Percentiles rank a stretch among this genome's conserved stretches.
These are phyloP conservation scores for Poronia punctata DNA, from an alignment of 495 filamentous ascomycete species.

Conservation along the genomic window DNA sequence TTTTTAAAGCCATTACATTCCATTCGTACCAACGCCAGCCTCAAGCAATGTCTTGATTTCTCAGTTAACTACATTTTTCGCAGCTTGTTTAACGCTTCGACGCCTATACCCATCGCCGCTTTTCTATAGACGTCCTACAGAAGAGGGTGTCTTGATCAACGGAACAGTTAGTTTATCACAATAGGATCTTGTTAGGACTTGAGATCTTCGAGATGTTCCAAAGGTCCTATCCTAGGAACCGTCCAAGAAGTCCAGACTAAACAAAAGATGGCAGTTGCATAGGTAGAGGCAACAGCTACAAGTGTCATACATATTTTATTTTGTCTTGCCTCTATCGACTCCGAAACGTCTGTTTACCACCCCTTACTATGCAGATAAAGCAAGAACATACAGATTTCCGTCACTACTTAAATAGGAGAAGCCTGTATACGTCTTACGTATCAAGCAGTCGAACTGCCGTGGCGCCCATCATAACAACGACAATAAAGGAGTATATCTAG, in stretches of 20 bases:
- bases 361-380: slow-evolving; percentile 10
- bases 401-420: slow-evolving; percentile 8
- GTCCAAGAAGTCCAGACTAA: slow-evolving; percentile 2
- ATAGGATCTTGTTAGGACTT: slow-evolving; percentile 2
- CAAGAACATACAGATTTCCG: not conserved
- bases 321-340: slow-evolving; percentile 4
- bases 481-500: slow-evolving; percentile 3
- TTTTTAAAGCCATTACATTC: too few relatives aligned
- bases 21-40: too few relatives aligned
- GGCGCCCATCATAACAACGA: slow-evolving; percentile 1
- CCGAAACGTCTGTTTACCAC: slow-evolving; percentile 8
- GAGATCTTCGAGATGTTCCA: slow-evolving; percentile 5
- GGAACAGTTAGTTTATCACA: slow-evolving; percentile 15
- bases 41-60: too few relatives aligned
- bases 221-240: slow-evolving; percentile 2
- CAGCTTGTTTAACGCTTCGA: too few relatives aligned
- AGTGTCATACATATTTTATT: slow-evolving; percentile 1
- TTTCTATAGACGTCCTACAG: too few relatives aligned
- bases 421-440: slow-evolving; percentile 1
- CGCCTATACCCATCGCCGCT: too few relatives aligned
- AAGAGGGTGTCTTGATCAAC: slow-evolving; percentile 4
- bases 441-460: not conserved
- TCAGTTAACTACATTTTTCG: too few relatives aligned
- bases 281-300: slow-evolving; percentile 2
- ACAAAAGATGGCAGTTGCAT: slow-evolving; percentile 3